phyloP scores from a whole-genome alignment of 2,329 filamentous ascomycete genomes.

The Chaetomiaceae sp. region DNA sequence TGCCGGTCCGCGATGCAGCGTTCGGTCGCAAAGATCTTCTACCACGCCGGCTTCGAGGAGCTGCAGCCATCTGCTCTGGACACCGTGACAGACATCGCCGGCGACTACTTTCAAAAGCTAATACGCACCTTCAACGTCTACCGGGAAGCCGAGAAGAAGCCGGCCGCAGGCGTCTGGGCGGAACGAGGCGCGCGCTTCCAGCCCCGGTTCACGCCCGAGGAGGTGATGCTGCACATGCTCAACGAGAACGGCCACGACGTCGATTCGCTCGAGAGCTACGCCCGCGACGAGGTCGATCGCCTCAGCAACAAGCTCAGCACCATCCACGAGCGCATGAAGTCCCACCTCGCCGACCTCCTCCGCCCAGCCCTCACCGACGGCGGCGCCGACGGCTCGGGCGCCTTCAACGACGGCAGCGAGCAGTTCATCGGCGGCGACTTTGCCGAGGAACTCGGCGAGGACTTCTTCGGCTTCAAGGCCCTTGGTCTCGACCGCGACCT shows the following conservation, averaged over 20 bases:
- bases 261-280: constrained; percentile 76
- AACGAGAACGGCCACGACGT: constrained; percentile 80
- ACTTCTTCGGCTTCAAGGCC: constrained; percentile 98
- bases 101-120: constrained; percentile 84
- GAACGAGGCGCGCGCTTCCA: constrained; percentile 46
- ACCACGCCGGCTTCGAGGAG: constrained; percentile 94
- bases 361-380: constrained; percentile 81
- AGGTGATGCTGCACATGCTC: constrained; percentile 81
- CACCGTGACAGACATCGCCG: constrained; percentile 80
- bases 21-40: constrained; percentile 90
- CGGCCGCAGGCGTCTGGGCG: constrained; percentile 41
- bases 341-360: constrained; percentile 85
- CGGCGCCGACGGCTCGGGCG: constrained; percentile 77
- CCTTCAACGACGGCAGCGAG: constrained; percentile 94
- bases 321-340: constrained; percentile 93
- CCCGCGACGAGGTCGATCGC: constrained; percentile 89
- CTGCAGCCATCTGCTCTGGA: constrained; percentile 93
- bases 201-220: constrained; percentile 73
- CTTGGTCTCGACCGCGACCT: constrained; percentile 89
- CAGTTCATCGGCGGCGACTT: constrained; percentile 97
- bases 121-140: constrained; percentile 76
- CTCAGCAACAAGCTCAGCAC: constrained; percentile 71
- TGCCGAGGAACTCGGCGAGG: constrained; percentile 93
- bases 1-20: constrained; percentile 82
- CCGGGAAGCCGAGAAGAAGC: constrained; percentile 73